These are phyloP conservation scores for Aspergillus cavernicola DNA, from an alignment of 495 filamentous ascomycete genomes.

Conservation along the genomic window DNA sequence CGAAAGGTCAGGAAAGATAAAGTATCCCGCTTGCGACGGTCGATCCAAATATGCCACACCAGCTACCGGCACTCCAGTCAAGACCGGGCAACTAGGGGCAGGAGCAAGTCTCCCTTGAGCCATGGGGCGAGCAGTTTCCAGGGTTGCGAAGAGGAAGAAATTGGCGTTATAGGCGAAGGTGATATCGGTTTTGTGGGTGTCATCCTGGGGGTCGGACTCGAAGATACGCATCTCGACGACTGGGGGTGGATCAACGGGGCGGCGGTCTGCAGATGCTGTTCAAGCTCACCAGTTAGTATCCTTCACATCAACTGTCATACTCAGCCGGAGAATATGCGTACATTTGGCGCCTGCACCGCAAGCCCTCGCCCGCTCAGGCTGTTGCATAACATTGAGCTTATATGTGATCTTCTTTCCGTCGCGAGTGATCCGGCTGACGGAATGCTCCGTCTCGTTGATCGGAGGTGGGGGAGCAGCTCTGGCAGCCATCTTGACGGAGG, in stretches of 20 bases:
- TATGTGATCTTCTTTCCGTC: conserved; percentile 82
- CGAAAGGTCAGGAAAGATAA: conserved; percentile 95
- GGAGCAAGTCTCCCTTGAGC: conserved; percentile 73
- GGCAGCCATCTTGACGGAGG: conserved; percentile 27
- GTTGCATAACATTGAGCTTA: conserved; percentile 81
- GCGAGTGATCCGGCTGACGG: conserved; percentile 63
- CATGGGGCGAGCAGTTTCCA: conserved; percentile 83
- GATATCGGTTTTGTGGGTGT: conserved; percentile 61
- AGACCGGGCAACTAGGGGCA: conserved; percentile 69
- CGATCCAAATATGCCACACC: conserved; percentile 97
- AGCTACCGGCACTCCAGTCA: conserved; percentile 93
- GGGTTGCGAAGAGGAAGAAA: conserved; percentile 94
- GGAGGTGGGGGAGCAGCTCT: conserved; percentile 34
- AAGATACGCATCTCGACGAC: conserved; percentile 91
- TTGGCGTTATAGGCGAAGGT: conserved; percentile 94
- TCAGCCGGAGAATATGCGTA: conserved; percentile 41
- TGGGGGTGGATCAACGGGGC: conserved; percentile 93
- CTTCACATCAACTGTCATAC: too few relatives aligned
- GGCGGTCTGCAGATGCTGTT: conserved; percentile 87
- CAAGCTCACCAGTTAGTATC: conserved; percentile 2
- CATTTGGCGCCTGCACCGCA: conserved; percentile 95
- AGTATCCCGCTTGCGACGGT: conserved; percentile 87
- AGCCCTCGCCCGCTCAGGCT: conserved; percentile 91
- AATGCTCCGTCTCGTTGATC: conserved; percentile 56
- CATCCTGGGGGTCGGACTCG: conserved; percentile 63